Percentiles rank a stretch among this genome's conserved stretches.
phyloP scores from a whole-genome alignment of 345 rosid genomes.

The Hibiscus trionum region DNA sequence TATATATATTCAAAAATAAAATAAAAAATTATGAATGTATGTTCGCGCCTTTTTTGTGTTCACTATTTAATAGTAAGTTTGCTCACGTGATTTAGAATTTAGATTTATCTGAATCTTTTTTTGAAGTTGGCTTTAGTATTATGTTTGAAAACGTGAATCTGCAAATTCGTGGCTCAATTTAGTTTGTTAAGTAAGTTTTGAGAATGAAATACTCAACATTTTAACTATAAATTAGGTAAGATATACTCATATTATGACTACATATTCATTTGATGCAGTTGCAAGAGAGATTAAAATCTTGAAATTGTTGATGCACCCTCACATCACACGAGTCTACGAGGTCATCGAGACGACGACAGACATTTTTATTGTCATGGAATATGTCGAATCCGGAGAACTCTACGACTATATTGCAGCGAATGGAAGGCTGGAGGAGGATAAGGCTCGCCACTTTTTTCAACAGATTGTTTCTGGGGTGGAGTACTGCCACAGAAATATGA shows the following conservation, averaged over 20 bases:
- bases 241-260: neutral
- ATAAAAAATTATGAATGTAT: neutral
- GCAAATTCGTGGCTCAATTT: neutral
- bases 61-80: neutral
- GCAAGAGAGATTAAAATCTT: conserved; percentile 83
- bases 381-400: conserved; percentile 85
- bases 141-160: neutral
- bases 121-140: neutral
- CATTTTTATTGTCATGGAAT: conserved; percentile 81
- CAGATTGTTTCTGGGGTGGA: conserved; percentile 96
- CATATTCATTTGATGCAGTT: conserved; percentile 38
- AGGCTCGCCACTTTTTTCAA: conserved; percentile 84
- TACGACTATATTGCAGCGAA: conserved; percentile 78
- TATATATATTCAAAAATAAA: too few relatives aligned
- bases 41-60: neutral
- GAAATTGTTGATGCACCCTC: conserved; percentile 92
- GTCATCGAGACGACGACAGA: conserved; percentile 76
- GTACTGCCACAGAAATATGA: conserved; percentile 83
- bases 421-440: conserved; percentile 73
- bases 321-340: conserved; percentile 80
- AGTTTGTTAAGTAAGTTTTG: neutral
- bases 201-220: neutral
- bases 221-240: neutral
- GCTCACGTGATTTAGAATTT: neutral
- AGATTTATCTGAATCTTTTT: neutral